Conservation (phyloP, 768 basidiomycete species). For the Boletus fagicola region DNA sequence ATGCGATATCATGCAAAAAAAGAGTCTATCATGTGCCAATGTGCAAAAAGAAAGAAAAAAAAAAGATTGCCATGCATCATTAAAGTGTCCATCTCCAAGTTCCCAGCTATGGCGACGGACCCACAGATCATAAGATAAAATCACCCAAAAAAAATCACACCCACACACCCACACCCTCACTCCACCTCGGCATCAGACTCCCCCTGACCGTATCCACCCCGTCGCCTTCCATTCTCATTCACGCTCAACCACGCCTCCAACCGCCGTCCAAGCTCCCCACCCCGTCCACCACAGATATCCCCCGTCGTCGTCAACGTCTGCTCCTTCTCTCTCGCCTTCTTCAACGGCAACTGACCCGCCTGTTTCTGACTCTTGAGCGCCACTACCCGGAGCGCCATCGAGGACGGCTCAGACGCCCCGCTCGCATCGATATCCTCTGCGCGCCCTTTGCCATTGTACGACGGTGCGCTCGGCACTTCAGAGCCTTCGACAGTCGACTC, state of each 20-base stretch:
- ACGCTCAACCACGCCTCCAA: conserved; percentile 73
- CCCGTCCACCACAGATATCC: conserved; percentile 76
- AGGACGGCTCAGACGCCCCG: conserved; percentile 13
- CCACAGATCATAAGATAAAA: conserved; percentile 1
- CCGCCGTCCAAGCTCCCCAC: conserved; percentile 72
- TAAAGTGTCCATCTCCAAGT: background rate
- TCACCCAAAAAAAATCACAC: background rate
- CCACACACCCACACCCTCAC: conserved; percentile 13
- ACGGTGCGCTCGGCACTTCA: conserved; percentile 16
- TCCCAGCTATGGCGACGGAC: background rate
- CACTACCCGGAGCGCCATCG: conserved; percentile 24
- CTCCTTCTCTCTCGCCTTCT: conserved; percentile 64
- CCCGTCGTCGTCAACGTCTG: conserved; percentile 69
- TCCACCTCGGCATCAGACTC: conserved; percentile 8
- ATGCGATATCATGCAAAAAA: conserved; percentile 1
- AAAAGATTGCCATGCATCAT: background rate
- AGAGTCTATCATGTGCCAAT: background rate
- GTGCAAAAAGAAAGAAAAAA: background rate
- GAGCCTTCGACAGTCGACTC: conserved; percentile 26
- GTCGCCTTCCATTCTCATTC: conserved; percentile 22
- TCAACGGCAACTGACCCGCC: conserved; percentile 49
- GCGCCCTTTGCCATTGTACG: background rate
- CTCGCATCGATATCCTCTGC: background rate
- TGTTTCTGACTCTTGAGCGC: conserved; percentile 35
- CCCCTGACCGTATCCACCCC: conserved; percentile 12